These are phyloP conservation scores for Phaffomyces thermotolerans DNA, from an alignment of 805 yeast genomes.

Conservation along the genomic window DNA sequence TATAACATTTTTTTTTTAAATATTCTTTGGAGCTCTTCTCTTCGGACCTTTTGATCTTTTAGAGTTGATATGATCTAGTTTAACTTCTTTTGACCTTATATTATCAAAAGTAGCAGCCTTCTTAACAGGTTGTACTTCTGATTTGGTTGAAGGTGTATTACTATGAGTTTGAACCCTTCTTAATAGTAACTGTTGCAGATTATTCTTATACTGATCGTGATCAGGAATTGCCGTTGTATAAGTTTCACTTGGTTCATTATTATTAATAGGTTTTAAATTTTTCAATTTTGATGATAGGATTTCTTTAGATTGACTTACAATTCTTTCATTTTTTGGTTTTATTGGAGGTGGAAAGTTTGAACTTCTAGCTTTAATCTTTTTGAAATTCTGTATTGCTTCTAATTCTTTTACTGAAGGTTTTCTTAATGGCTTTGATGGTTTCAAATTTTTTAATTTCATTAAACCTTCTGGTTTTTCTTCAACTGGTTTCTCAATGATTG, in stretches of 20 bases:
- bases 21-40: constrained; percentile 27
- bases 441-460: constrained; percentile 8
- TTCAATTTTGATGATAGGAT: constrained; percentile 11
- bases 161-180: constrained; percentile 14
- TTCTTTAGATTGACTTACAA: constrained; percentile 17
- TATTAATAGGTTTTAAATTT: constrained; percentile 3
- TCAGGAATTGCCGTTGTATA: not conserved
- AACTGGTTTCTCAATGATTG: not conserved
- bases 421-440: constrained; percentile 18
- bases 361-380: constrained; percentile 10
- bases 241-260: not conserved
- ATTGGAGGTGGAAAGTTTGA: constrained; percentile 2
- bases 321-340: constrained; percentile 17
- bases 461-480: constrained; percentile 9
- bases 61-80: constrained; percentile 26
- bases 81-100: not conserved
- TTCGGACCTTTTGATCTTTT: constrained; percentile 30
- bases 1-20: not conserved
- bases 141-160: not conserved
- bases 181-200: constrained; percentile 11
- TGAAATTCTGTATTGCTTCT: constrained; percentile 17
- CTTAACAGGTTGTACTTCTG: constrained; percentile 2
- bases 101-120: constrained; percentile 21
- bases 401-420: constrained; percentile 17
- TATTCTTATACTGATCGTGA: constrained; percentile 7